Percentiles rank a stretch among this genome's conserved stretches.
Evolutionary conservation across 768 basidiomycete species (phyloP).

Genomic region (Naganishia vishniacii): DNA sequence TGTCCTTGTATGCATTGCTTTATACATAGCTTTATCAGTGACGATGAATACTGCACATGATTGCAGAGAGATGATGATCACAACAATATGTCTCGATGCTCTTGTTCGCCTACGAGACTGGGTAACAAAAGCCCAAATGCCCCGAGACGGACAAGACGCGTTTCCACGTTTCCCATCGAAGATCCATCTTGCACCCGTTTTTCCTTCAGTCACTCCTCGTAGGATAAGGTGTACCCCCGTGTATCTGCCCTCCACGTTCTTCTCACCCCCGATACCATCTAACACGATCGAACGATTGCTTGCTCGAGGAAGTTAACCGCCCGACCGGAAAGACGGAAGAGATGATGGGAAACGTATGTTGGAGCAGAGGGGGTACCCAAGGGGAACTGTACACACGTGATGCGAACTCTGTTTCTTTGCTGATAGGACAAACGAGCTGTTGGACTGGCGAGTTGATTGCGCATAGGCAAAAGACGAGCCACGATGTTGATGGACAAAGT

Average conservation of each 20-base stretch:
- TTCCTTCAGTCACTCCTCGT: slow-evolving; percentile 22
- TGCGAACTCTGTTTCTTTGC: neutral
- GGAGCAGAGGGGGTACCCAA: neutral
- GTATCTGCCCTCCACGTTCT: neutral
- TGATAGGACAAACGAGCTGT: too few species aligned
- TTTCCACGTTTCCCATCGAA: slow-evolving; percentile 4
- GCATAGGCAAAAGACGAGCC: neutral
- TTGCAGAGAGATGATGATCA: too few species aligned
- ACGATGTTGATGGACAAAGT: neutral
- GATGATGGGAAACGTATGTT: neutral
- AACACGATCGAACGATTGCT: neutral
- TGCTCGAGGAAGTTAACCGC: slow-evolving; percentile 20
- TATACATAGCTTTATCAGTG: too few species aligned
- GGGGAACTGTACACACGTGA: slow-evolving; percentile 19
- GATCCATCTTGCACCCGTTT: slow-evolving; percentile 18
- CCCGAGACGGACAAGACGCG: neutral
- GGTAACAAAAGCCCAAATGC: neutral
- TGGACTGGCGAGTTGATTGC: neutral
- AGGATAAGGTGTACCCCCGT: neutral
- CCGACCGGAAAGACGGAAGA: neutral
- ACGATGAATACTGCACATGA: too few species aligned
- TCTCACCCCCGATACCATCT: neutral
- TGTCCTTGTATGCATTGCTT: too few species aligned
- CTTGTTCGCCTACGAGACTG: neutral
- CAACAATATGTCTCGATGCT: neutral